These are phyloP conservation scores for Vitis rupestris DNA, from an alignment of 164 flowering plant species.

Conservation along the genomic window DNA sequence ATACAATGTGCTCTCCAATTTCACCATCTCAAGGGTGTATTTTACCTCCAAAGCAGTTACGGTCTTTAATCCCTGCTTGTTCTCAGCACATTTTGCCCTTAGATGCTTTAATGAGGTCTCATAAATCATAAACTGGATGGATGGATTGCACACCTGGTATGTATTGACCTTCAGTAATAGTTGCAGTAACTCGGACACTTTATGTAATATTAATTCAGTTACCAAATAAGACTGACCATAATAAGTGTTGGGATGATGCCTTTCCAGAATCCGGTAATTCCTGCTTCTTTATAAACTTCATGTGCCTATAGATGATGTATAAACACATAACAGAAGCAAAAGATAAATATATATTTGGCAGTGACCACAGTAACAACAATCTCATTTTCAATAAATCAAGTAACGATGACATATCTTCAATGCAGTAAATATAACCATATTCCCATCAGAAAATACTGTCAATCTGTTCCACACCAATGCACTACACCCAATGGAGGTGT, in stretches of 20 bases:
- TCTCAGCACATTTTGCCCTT: constrained; percentile 50
- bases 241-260: constrained; percentile 78
- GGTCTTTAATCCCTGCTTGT: constrained; percentile 27
- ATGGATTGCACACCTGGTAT: constrained; percentile 79
- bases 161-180: background rate
- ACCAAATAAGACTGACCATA: constrained; percentile 52
- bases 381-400: too few relatives aligned
- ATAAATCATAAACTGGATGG: constrained; percentile 88
- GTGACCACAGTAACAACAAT: too few relatives aligned
- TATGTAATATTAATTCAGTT: background rate
- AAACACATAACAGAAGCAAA: background rate
- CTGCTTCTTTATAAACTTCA: constrained; percentile 72
- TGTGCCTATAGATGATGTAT: constrained; percentile 34
- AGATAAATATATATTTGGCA: too few relatives aligned
- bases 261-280: constrained; percentile 76
- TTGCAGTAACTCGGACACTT: background rate
- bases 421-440: too few relatives aligned
- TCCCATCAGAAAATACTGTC: too few relatives aligned
- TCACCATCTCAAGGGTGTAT: background rate
- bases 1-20: background rate
- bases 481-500: too few relatives aligned
- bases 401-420: too few relatives aligned
- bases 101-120: constrained; percentile 60
- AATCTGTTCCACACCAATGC: too few relatives aligned
- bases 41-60: constrained; percentile 74